Evolutionary conservation across 2,329 filamentous ascomycete species (phyloP).

Genomic region (Colletotrichum nymphaeae): DNA sequence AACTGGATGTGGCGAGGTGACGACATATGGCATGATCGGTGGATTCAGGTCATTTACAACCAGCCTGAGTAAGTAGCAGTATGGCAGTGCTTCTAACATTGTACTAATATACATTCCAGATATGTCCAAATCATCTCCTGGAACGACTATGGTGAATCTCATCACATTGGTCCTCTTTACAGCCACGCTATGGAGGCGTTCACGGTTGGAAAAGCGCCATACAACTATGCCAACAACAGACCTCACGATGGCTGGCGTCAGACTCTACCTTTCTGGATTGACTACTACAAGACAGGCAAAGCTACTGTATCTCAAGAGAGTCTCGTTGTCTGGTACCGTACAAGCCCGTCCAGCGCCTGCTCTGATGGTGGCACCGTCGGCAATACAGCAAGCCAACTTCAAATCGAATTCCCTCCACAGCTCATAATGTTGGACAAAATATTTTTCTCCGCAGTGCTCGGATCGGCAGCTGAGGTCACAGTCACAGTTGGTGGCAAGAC

Average conservation of each 20-base stretch:
- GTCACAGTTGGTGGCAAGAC: slow-evolving; percentile 40
- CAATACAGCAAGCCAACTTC: slow-evolving; percentile 42
- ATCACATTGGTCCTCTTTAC: slow-evolving; percentile 61
- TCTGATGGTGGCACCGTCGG: slow-evolving; percentile 45
- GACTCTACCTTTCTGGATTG: slow-evolving; percentile 62
- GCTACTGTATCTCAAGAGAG: slow-evolving; percentile 42
- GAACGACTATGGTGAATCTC: slow-evolving; percentile 64
- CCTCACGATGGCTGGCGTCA: slow-evolving; percentile 62
- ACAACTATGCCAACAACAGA: slow-evolving; percentile 58
- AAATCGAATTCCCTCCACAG: slow-evolving; percentile 37
- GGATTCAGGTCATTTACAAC: slow-evolving; percentile 67
- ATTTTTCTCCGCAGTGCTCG: slow-evolving; percentile 40
- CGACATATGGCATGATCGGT: slow-evolving; percentile 67
- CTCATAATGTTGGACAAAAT: slow-evolving; percentile 36
- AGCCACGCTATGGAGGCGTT: slow-evolving; percentile 39
- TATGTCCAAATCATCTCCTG: slow-evolving; percentile 56
- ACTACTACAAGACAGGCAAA: slow-evolving; percentile 56
- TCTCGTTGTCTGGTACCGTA: slow-evolving; percentile 46
- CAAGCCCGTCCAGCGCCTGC: slow-evolving; percentile 26
- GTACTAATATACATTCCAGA: slow-evolving; percentile 57
- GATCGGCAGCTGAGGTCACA: slow-evolving; percentile 36
- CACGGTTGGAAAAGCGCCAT: slow-evolving; percentile 47
- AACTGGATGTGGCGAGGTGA: slow-evolving; percentile 70
- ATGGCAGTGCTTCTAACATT: slow-evolving; percentile 54
- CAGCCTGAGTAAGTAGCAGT: slow-evolving; percentile 58